Conservation (phyloP, 805 yeast genomes). For the Ogataea degrootiae region DNA sequence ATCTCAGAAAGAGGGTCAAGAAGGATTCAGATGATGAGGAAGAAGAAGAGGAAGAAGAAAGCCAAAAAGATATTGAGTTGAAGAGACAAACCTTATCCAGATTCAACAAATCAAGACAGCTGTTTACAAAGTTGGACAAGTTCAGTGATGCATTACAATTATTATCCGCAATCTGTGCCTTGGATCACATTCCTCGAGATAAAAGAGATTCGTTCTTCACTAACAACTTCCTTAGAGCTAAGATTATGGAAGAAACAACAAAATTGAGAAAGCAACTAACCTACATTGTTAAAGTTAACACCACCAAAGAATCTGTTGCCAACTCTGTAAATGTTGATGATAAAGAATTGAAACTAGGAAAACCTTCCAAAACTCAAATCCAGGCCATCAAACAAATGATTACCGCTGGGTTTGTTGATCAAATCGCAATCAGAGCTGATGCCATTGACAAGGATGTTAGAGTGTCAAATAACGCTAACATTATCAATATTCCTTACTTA, state of each 20-base stretch:
- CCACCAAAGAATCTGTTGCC: constrained; percentile 57
- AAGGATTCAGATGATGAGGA: constrained; percentile 30
- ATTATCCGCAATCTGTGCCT: constrained; percentile 82
- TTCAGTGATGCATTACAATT: constrained; percentile 70
- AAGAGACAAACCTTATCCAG: constrained; percentile 41
- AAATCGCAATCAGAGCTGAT: constrained; percentile 82
- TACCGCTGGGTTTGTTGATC: constrained; percentile 90
- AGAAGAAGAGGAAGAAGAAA: constrained; percentile 30
- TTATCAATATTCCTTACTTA: constrained; percentile 60
- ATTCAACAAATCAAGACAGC: constrained; percentile 52
- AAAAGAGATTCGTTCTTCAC: constrained; percentile 44
- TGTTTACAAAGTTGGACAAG: constrained; percentile 65
- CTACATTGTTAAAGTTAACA: constrained; percentile 64
- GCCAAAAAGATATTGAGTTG: constrained; percentile 35
- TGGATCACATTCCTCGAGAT: constrained; percentile 63
- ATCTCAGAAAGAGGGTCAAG: constrained; percentile 27
- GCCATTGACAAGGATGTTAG: constrained; percentile 56
- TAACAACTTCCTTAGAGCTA: constrained; percentile 66
- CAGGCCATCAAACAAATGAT: constrained; percentile 85
- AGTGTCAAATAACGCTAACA: constrained; percentile 51
- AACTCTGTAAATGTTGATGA: constrained; percentile 33
- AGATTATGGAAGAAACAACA: constrained; percentile 78
- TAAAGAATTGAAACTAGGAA: constrained; percentile 47
- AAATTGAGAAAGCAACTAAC: constrained; percentile 79
- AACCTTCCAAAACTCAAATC: constrained; percentile 67